Evolutionary conservation across 805 yeast genomes (phyloP).

Genomic region (Starmerella potacharoeniae): DNA sequence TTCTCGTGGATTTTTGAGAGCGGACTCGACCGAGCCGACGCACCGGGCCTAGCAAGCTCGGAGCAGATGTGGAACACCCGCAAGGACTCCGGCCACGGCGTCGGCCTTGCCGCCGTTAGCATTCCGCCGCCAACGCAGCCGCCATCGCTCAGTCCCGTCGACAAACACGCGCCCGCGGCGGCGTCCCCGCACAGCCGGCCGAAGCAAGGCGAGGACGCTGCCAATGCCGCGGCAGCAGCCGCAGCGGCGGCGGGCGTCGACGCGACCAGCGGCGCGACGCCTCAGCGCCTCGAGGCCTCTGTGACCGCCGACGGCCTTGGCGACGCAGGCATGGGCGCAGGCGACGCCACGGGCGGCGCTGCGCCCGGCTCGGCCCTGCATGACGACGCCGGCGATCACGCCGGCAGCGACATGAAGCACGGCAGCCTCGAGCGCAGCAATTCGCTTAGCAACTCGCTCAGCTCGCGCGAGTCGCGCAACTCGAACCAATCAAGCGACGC

Average conservation of each 20-base stretch:
- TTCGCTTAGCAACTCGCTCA: not conserved
- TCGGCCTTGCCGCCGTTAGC: not conserved
- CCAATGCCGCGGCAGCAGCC: not conserved
- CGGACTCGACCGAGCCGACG: not conserved
- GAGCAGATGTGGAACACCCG: not conserved
- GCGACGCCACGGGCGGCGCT: not conserved
- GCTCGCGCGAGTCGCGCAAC: not conserved
- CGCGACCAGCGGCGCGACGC: not conserved
- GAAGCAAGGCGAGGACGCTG: not conserved
- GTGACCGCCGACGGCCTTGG: not conserved
- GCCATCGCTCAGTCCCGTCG: no score
- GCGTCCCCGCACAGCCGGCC: not conserved
- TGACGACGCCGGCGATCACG: not conserved
- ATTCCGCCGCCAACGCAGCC: not conserved
- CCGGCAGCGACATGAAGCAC: not conserved
- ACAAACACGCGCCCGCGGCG: not conserved
- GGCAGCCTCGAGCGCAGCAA: not conserved
- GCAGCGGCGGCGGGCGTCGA: not conserved
- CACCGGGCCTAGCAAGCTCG: not conserved
- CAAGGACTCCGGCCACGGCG: not conserved
- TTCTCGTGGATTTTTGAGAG: conserved; percentile 4
- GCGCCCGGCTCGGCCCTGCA: not conserved
- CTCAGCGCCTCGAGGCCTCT: not conserved
- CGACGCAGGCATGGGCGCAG: not conserved
- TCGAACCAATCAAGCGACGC: not conserved